Base-by-base conservation (phyloP, 108 stramenopile species). In the Pseudonitzschia multistriata region DNA sequence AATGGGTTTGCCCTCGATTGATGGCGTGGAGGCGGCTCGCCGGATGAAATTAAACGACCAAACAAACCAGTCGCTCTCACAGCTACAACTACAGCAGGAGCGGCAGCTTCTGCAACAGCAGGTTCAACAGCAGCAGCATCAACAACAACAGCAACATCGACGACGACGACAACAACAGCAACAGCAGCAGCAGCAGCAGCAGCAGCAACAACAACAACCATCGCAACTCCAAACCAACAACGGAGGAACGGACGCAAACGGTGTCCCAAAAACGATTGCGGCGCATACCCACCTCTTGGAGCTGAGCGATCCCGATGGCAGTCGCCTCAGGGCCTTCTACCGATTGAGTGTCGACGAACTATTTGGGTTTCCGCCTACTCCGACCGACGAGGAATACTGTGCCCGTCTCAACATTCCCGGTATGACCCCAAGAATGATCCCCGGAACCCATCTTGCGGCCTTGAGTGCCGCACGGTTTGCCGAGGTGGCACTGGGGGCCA, bases 391-490 rank as follows among this genome's bases (percentile, higher is more conserved):
- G 31, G 90, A 90, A 37, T 93, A 88, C 66, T 87, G 81, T 42
- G 50, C 53, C 47, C 72, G 78, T 24, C 72, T 87, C 5, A 79
- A 81, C 48, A 63, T 68, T 59, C 76, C 79, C 14, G 76, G 73
- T 21, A 82, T 85, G 79, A 72, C 76, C 3, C 72, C 84, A 7
- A 39, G 68, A n/a, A 68, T 78, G 65, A 70, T 93, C 17, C 85
- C 88, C 0, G 73, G 78, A 39, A 85, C 85, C n/a, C 88, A 93
- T 55, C 55, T 80, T 49, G 82, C 86, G 2, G 87, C 88, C 54
- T 69, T 94, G 24, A 82, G 81, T 49, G 93, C 93, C 6, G 87
- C 88, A 13, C 83, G 88, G 5, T 94, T 94, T 77, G 85, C 88
- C 13, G 88, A 94, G 72, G 73, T 94, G 33, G 88, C 90, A 7